phyloP scores from a whole-genome alignment of 202 grass and related monocot genomes.

The Setaria viridis region DNA sequence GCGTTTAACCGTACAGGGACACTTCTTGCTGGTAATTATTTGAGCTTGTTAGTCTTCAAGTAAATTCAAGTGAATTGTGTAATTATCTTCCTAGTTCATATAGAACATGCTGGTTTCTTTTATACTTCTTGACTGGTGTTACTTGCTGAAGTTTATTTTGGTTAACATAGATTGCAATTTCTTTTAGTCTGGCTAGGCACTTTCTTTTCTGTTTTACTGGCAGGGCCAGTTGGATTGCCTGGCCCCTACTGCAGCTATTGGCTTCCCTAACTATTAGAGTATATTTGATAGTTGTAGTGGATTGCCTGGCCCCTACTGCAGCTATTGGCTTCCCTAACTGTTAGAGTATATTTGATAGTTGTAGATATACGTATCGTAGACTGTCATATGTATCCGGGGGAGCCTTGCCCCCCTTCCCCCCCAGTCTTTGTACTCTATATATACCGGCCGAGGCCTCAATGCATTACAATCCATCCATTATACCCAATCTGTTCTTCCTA shows the following conservation, averaged over 20 bases:
- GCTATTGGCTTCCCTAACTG: too few relatives aligned
- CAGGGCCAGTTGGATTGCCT: constrained; percentile 6
- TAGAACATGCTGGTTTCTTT: constrained; percentile 15
- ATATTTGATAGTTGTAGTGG: too few relatives aligned
- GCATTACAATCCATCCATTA: too few relatives aligned
- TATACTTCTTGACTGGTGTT: neutral
- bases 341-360: too few relatives aligned
- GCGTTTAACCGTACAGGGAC: constrained; percentile 79
- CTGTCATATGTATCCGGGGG: too few relatives aligned
- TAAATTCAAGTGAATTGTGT: constrained; percentile 8
- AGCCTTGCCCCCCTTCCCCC: too few relatives aligned
- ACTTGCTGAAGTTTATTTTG: constrained; percentile 16
- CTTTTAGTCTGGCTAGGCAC: constrained; percentile 2
- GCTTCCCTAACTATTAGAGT: too few relatives aligned
- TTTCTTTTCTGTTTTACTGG: constrained; percentile 16
- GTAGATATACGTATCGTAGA: too few relatives aligned
- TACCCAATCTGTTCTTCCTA: too few relatives aligned
- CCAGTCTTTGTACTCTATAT: too few relatives aligned
- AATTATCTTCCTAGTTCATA: constrained; percentile 26
- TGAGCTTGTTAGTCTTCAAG: constrained; percentile 15
- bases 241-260: too few relatives aligned
- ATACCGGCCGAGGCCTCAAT: too few relatives aligned
- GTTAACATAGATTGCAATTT: constrained; percentile 4
- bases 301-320: neutral
- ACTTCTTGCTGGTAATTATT: constrained; percentile 75